Conservation (phyloP, 306 rosid species). For the Corylus avellana region DNA sequence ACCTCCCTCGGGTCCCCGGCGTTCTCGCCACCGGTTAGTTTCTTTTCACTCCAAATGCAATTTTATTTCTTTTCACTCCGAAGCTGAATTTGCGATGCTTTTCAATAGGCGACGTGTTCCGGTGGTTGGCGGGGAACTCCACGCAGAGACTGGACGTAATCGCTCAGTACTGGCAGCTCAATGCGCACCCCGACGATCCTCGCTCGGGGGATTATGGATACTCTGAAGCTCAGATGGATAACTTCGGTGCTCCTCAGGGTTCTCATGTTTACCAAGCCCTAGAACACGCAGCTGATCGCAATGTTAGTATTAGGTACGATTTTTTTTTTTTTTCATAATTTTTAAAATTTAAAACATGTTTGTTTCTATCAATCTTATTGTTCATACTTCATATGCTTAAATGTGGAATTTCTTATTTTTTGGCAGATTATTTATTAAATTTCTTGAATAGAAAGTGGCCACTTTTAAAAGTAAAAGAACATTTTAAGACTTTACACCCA, state of each 20-base stretch:
- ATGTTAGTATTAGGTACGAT: slow-evolving; percentile 59
- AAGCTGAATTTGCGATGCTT: neutral
- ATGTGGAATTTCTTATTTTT: too few relatives aligned
- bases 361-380: too few relatives aligned
- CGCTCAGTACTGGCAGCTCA: slow-evolving; percentile 84
- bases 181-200: slow-evolving; percentile 57
- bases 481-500: too few relatives aligned
- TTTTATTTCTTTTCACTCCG: too few relatives aligned
- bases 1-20: slow-evolving; percentile 48
- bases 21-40: slow-evolving; percentile 27
- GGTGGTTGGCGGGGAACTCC: slow-evolving; percentile 80
- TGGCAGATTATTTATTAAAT: too few relatives aligned
- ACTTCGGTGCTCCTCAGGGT: slow-evolving; percentile 76
- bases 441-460: too few relatives aligned
- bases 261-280: slow-evolving; percentile 61
- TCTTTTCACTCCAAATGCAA: too few relatives aligned
- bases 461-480: too few relatives aligned
- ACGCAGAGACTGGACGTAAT: slow-evolving; percentile 64
- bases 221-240: slow-evolving; percentile 50
- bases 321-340: too few relatives aligned
- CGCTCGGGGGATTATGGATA: slow-evolving; percentile 89
- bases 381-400: too few relatives aligned
- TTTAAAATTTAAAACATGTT: too few relatives aligned
- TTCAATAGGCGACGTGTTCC: slow-evolving; percentile 72
- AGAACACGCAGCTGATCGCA: slow-evolving; percentile 73